Evolutionary conservation across 345 rosid species (phyloP), one percentile per base, ranked within the genome.

Genomic region (Rhodomyrtus tomentosa): DNA sequence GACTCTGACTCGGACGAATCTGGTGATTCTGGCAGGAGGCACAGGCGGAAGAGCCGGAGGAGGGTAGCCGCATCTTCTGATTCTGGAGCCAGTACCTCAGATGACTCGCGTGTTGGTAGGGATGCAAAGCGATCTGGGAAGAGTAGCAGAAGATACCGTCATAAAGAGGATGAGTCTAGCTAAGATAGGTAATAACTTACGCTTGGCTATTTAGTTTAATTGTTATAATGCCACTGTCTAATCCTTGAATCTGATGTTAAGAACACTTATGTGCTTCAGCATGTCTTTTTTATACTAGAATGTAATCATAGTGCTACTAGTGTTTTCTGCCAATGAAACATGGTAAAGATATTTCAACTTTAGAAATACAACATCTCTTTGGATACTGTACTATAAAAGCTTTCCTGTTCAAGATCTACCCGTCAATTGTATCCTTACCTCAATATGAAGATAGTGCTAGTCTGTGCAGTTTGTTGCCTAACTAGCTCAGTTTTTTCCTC

Each of bases 31-130:
- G 85, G 86, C 58, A 87, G 90, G 76, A 85, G 90, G 87, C 89
- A 83, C 55, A 87, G 84, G 80, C 91, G 5, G 14, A 68, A 91
- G 18, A 93, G 91, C 89, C 94, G 91, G 88, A 89, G 91, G 88
- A 95, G 90, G 55, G 92, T 90, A 1, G 84, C 87, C 27, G 85
- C 94, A 5, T 81, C 85, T 36, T 94, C 98, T 80, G 95, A 92
- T 85, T 90, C 93, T 10, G 91, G 90, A 83, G 89, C 59, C 3
- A 87, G 87, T 85, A 88, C 59, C 79, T 92, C 91, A 2, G 98
- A 95, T 56, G 94, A 82, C 82, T 85, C 91, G 2, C 92, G 98
- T 22, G 84, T 87, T 87, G 99, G 96, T 86, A 87, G 98, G 84
- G 90, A 89, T n/a, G 87, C 93, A 53, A 91, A 89, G 82, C 91